phyloP scores from a whole-genome alignment of 495 filamentous ascomycete genomes.

The Aspergillus coremiiformis region DNA sequence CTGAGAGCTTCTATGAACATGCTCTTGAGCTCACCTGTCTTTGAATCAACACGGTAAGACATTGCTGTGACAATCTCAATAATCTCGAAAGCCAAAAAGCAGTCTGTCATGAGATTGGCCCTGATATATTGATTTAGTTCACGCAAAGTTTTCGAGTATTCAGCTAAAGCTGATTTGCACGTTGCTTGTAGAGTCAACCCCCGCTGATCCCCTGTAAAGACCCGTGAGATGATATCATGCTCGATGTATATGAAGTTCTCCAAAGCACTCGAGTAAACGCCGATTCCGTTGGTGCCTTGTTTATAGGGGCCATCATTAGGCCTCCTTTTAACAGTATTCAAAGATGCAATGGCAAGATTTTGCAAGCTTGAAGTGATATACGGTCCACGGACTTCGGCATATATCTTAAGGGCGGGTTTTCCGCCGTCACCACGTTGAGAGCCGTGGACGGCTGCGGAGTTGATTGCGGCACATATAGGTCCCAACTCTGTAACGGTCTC shows the following conservation, averaged over 20 bases:
- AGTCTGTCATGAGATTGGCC: constrained; percentile 80
- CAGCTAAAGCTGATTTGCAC: constrained; percentile 63
- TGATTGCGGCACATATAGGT: constrained; percentile 51
- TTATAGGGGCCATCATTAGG: constrained; percentile 74
- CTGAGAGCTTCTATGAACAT: constrained; percentile 77
- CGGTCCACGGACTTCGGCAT: constrained; percentile 75
- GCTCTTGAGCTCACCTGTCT: constrained; percentile 79
- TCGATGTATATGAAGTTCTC: constrained; percentile 81
- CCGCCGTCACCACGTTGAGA: constrained; percentile 43
- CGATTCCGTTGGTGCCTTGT: constrained; percentile 88
- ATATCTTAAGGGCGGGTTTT: constrained; percentile 62
- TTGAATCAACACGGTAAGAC: constrained; percentile 68
- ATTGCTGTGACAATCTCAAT: constrained; percentile 82
- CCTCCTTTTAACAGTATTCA: constrained; percentile 80
- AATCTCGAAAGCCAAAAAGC: constrained; percentile 93
- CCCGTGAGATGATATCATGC: constrained; percentile 74
- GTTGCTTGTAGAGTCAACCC: constrained; percentile 67
- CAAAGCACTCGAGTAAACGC: constrained; percentile 78
- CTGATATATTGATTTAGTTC: constrained; percentile 89
- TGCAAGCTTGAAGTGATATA: constrained; percentile 73
- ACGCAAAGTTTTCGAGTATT: constrained; percentile 76
- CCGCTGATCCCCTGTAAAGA: constrained; percentile 83
- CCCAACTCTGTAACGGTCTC: constrained; percentile 51
- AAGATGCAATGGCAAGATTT: constrained; percentile 79
- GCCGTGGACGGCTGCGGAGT: constrained; percentile 43